phyloP scores from a whole-genome alignment of 2,329 filamentous ascomycete species.

The Proliferodiscus dingleyae region DNA sequence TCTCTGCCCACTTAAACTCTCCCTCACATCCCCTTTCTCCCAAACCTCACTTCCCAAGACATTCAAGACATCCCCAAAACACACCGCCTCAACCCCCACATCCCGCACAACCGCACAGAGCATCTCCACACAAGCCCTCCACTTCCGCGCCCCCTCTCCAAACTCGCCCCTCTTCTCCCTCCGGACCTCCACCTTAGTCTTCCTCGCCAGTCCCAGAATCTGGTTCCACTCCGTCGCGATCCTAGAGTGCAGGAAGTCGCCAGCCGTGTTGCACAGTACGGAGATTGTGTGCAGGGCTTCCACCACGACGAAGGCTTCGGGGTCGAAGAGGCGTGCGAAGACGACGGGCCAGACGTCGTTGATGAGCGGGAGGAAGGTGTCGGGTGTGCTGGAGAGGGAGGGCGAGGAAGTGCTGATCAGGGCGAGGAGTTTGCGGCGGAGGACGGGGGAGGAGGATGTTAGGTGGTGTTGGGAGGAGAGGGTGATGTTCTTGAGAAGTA shows the following conservation, averaged over 20 bases:
- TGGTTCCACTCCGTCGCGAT: conserved; percentile 69
- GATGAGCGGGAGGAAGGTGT: conserved; percentile 80
- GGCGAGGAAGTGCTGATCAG: conserved; percentile 70
- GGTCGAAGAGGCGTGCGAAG: conserved; percentile 59
- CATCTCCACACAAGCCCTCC: conserved; percentile 57
- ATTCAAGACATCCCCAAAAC: conserved; percentile 67
- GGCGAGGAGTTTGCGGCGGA: conserved; percentile 73
- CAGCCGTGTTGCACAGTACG: conserved; percentile 65
- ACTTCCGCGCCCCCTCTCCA: conserved; percentile 57
- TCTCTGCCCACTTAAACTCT: conserved; percentile 48
- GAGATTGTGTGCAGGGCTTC: conserved; percentile 66
- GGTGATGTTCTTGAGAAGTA: conserved; percentile 76
- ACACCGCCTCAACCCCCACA: conserved; percentile 60
- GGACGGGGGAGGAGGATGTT: conserved; percentile 72
- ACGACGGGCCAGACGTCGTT: conserved; percentile 89
- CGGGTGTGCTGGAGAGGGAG: conserved; percentile 69
- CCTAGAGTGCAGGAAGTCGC: conserved; percentile 74
- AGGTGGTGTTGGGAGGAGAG: conserved; percentile 85
- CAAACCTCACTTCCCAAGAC: conserved; percentile 51
- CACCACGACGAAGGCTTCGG: conserved; percentile 63
- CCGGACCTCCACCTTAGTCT: conserved; percentile 37
- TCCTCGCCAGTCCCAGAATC: conserved; percentile 47
- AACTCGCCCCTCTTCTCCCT: conserved; percentile 48
- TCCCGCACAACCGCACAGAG: conserved; percentile 56
- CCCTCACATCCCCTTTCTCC: conserved; percentile 43